A percentile compares a stretch with the other conserved stretches of the same genome.
Evolutionary conservation across 129 eudicot genomes (phyloP).

Genomic region (Centaurea solstitialis): DNA sequence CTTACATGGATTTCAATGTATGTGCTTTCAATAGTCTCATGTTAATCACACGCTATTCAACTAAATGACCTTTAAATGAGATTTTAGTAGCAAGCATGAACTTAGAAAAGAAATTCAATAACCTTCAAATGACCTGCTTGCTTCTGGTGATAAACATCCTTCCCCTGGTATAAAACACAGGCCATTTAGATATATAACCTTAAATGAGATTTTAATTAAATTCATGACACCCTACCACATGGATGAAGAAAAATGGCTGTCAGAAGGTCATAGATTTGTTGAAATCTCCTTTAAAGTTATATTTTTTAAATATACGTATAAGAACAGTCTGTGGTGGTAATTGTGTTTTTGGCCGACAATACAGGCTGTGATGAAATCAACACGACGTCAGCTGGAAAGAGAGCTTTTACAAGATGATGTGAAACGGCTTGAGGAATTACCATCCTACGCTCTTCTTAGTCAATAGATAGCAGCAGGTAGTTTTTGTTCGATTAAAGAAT

Average conservation of each 20-base stretch:
- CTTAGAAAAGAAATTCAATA: not conserved
- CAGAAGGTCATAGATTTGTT: not conserved
- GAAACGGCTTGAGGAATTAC: conserved; percentile 84
- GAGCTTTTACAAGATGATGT: conserved; percentile 87
- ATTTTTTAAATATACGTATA: not conserved
- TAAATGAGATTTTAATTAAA: not conserved
- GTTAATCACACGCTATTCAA: not conserved
- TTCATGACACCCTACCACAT: not conserved
- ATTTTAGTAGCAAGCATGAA: not conserved
- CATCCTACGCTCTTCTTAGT: conserved; percentile 75
- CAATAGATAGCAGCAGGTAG: conserved; percentile 30
- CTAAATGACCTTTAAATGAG: not conserved
- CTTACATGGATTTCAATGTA: conserved; percentile 99
- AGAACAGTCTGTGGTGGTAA: not conserved
- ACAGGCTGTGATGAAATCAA: conserved; percentile 98
- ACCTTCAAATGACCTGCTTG: not conserved
- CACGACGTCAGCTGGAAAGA: conserved; percentile 90
- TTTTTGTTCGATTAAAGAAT: not conserved
- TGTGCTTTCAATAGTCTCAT: conserved; percentile 15
- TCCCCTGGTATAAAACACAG: too few relatives aligned
- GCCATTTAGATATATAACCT: not conserved
- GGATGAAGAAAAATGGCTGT: not conserved
- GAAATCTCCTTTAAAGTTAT: not conserved
- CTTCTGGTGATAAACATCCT: not conserved
- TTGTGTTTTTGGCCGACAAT: not conserved